A percentile compares a stretch with the other conserved stretches of the same genome.
These are phyloP conservation scores for Exophiala xenobiotica DNA, from an alignment of 2,329 filamentous ascomycete genomes.

Conservation along the genomic window DNA sequence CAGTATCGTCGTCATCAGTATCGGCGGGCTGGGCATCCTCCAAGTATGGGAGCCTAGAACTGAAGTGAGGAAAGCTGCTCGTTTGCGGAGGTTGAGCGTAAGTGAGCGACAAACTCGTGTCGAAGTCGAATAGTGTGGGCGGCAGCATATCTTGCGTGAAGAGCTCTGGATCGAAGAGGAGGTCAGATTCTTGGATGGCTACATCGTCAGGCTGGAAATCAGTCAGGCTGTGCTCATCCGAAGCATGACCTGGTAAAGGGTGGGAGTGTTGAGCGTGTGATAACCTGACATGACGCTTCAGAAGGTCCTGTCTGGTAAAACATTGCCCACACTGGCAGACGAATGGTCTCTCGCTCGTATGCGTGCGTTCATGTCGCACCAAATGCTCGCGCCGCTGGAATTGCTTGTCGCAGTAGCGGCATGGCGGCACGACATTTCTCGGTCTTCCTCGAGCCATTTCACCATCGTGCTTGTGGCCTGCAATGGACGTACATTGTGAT, in stretches of 20 bases:
- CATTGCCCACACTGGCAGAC: constrained; percentile 34
- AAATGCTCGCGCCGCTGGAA: constrained; percentile 38
- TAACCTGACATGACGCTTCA: constrained; percentile 22
- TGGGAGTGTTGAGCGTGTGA: too few species aligned
- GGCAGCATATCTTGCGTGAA: constrained; percentile 52
- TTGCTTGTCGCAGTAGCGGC: constrained; percentile 34
- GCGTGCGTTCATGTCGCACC: constrained; percentile 34
- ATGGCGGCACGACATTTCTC: constrained; percentile 17
- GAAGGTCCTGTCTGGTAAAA: constrained; percentile 35
- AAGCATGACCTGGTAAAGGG: too few species aligned
- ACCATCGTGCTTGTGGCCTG: too few species aligned
- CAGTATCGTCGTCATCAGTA: constrained; percentile 8
- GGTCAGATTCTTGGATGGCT: not conserved
- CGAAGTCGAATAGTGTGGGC: constrained; percentile 49
- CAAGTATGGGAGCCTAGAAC: constrained; percentile 4
- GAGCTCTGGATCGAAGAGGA: constrained; percentile 31
- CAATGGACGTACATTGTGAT: too few species aligned
- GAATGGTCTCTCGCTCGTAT: constrained; percentile 38
- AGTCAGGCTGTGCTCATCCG: too few species aligned
- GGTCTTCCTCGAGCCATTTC: constrained; percentile 17
- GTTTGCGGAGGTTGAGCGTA: constrained; percentile 37
- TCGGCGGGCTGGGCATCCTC: not conserved
- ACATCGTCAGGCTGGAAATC: not conserved
- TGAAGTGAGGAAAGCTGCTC: constrained; percentile 9
- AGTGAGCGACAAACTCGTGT: constrained; percentile 59